Percentiles rank a stretch among this genome's conserved stretches.
These are phyloP conservation scores for Ceratobasidium theobromae DNA, from an alignment of 1,284 basidiomycete species.

Conservation along the genomic window DNA sequence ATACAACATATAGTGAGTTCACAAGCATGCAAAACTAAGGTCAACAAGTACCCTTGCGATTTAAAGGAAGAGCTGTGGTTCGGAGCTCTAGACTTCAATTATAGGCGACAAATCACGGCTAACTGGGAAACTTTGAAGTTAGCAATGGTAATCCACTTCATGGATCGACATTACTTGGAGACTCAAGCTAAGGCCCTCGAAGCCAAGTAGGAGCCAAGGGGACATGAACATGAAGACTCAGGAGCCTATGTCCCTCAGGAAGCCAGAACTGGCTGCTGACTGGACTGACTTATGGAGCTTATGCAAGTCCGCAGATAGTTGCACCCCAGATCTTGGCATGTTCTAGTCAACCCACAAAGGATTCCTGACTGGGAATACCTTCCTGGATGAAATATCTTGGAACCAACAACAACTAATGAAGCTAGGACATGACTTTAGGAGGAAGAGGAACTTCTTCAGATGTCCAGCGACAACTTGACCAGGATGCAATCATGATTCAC, in stretches of 20 bases:
- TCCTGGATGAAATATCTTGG: neutral
- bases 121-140: constrained; percentile 8
- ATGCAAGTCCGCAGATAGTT: neutral
- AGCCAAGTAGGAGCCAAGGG: neutral
- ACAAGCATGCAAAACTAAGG: neutral
- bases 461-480: neutral
- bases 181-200: neutral
- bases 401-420: neutral
- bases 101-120: neutral
- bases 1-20: neutral
- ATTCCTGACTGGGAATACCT: neutral
- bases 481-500: neutral
- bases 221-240: neutral
- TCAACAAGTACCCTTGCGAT: neutral
- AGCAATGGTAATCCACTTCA: neutral
- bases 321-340: neutral
- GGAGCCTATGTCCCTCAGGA: neutral
- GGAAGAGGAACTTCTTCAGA: too few species aligned
- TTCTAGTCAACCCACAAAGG: neutral
- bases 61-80: neutral
- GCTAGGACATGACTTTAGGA: neutral
- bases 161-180: neutral
- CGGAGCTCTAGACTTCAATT: neutral
- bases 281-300: neutral
- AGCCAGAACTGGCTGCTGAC: neutral